A percentile compares a stretch with the other conserved stretches of the same genome.
Conservation (phyloP, 305 asterid species). For the Solanum hybrid region DNA sequence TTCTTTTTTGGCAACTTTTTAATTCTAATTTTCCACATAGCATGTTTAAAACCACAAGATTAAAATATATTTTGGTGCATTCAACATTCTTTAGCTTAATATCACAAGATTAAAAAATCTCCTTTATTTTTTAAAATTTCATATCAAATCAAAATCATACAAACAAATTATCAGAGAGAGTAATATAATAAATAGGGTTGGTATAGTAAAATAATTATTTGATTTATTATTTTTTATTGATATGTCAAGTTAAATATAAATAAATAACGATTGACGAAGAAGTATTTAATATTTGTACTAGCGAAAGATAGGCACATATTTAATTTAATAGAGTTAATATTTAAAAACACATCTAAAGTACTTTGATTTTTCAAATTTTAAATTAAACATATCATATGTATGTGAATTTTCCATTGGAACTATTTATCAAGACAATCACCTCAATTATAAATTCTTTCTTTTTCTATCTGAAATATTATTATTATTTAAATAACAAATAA, state of each 20-base stretch:
- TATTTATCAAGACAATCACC: neutral
- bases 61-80: neutral
- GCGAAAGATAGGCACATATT: neutral
- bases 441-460: too few relatives aligned
- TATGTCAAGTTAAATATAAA: too few relatives aligned
- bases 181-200: neutral
- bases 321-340: neutral
- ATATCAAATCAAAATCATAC: neutral
- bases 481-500: neutral
- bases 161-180: neutral
- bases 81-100: neutral
- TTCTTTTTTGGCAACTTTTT: too few relatives aligned
- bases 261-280: neutral
- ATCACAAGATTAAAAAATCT: neutral
- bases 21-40: too few relatives aligned
- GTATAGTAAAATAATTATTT: too few relatives aligned
- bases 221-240: too few relatives aligned
- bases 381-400: neutral
- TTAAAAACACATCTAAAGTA: neutral
- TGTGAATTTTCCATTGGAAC: neutral
- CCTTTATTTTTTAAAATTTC: neutral
- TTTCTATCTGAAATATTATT: too few relatives aligned
- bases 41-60: neutral
- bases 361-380: neutral
- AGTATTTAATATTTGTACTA: neutral